Evolutionary conservation across 805 yeast species (phyloP), one percentile per base, ranked within the genome.

Genomic region (Pichia californica): DNA sequence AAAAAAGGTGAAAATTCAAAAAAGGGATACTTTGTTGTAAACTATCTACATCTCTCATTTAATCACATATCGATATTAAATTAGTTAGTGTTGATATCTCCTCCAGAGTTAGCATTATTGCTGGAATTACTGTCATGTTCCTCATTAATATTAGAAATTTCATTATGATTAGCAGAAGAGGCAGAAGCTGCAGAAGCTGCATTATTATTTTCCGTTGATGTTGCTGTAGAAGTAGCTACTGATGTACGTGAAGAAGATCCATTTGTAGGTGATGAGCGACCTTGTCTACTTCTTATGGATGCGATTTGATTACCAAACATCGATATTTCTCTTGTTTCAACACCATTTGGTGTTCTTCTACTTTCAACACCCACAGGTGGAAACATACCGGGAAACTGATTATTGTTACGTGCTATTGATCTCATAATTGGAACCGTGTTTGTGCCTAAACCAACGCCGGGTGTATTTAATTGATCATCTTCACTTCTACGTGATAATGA

Each of bases 291-390:
- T n/a, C n/a, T n/a, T n/a, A n/a, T n/a, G n/a, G n/a, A n/a, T n/a
- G n/a, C n/a, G n/a, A 13, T 31, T 7, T 31, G 15, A 6, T 36
- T n/a, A 5, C 26, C 33, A 40, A 44, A 34, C 40, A 35, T 33
- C 13, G 36, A 15, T 21, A 40, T 21, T 21, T 40, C 45, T 26
- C 48, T 45, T 2, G 77, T 71, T n/a, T 58, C 67, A 1, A 71
- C 73, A 2, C 79, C 79, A 36, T 49, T 52, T 0, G 64, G 54
- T 0, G 74, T 71, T 46, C 79, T 57, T 45, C 75, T 64, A 49
- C 78, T 73, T 13, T 70, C 56, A 9, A 75, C 72, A 2, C 78
- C 79, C 3, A 69, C 50, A 7, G 42, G 37, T 1, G 79, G 71
- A 50, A 75, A 74, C 31, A 61, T 39, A 8, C 43, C 47, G 8